phyloP scores from a whole-genome alignment of 2,329 filamentous ascomycete genomes.

The Arthrobotrys entomopaga region DNA sequence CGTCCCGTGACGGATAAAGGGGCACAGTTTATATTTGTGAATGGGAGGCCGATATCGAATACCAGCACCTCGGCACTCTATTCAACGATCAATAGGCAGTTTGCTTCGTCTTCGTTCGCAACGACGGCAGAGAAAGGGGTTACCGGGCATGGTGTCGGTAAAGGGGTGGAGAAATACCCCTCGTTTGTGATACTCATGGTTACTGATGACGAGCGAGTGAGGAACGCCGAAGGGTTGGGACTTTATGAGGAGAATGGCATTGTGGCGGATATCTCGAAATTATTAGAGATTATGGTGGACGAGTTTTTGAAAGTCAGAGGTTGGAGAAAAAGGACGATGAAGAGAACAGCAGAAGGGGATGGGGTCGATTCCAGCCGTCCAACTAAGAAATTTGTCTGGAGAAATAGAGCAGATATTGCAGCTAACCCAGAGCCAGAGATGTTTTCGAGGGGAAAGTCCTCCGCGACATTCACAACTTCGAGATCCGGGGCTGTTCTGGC shows the following conservation, averaged over 20 bases:
- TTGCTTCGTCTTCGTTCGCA: slow-evolving; percentile 81
- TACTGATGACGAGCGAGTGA: neutral
- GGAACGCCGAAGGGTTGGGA: slow-evolving; percentile 25
- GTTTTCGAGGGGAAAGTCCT: slow-evolving; percentile 15
- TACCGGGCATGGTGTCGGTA: slow-evolving; percentile 65
- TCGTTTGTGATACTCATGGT: slow-evolving; percentile 85
- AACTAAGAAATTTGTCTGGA: too few relatives aligned
- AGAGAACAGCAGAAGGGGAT: slow-evolving; percentile 4
- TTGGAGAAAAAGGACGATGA: slow-evolving; percentile 59
- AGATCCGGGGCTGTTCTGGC: too few relatives aligned
- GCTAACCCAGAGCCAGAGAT: neutral
- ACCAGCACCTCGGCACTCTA: slow-evolving; percentile 68
- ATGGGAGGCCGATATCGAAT: slow-evolving; percentile 54
- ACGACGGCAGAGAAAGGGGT: slow-evolving; percentile 63
- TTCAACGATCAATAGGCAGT: slow-evolving; percentile 80
- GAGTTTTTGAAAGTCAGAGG: slow-evolving; percentile 60
- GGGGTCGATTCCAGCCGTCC: neutral
- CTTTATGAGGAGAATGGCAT: slow-evolving; percentile 57
- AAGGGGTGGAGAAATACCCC: slow-evolving; percentile 81
- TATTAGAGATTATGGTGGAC: slow-evolving; percentile 63
- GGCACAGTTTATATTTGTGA: slow-evolving; percentile 57
- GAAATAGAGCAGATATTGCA: too few relatives aligned
- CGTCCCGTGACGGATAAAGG: slow-evolving; percentile 21
- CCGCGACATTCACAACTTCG: neutral
- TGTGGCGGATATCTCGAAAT: slow-evolving; percentile 60